Evolutionary conservation across 202 grass and related monocot species (phyloP).

Genomic region (Panicum virgatum): DNA sequence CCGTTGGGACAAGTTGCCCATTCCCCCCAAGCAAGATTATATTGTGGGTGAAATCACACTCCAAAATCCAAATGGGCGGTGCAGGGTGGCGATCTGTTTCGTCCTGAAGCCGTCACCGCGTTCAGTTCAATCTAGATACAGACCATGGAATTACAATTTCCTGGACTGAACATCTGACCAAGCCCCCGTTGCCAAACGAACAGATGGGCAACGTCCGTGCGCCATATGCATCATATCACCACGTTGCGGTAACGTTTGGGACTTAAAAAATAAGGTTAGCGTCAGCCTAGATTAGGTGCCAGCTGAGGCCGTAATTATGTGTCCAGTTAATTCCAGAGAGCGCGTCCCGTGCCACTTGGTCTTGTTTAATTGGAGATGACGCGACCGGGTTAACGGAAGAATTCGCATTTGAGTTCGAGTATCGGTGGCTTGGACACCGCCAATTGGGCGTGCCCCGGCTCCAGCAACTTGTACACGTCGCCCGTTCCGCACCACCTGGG

Average conservation of each 20-base stretch:
- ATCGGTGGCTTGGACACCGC: not conserved
- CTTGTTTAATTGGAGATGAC: not conserved
- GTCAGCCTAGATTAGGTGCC: not conserved
- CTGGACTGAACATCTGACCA: not conserved
- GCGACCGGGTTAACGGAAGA: not conserved
- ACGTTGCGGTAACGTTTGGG: not conserved
- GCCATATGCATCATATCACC: not conserved
- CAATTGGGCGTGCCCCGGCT: not conserved
- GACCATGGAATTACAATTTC: not conserved
- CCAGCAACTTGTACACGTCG: not conserved
- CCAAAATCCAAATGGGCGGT: not conserved
- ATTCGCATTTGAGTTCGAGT: not conserved
- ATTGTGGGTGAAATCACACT: not conserved
- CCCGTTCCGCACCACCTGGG: too few relatives aligned
- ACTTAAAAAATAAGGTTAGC: not conserved
- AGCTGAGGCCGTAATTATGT: not conserved
- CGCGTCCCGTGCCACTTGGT: not conserved
- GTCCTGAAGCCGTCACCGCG: not conserved
- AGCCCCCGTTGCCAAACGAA: not conserved
- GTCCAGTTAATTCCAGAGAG: too few relatives aligned
- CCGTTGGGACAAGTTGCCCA: not conserved
- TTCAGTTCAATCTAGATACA: not conserved
- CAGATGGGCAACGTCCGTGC: not conserved
- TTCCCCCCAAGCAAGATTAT: constrained; percentile 15
- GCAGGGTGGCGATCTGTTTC: not conserved